Base-by-base conservation (phyloP, 2,329 filamentous ascomycete genomes). In the Fusarium graminum region DNA sequence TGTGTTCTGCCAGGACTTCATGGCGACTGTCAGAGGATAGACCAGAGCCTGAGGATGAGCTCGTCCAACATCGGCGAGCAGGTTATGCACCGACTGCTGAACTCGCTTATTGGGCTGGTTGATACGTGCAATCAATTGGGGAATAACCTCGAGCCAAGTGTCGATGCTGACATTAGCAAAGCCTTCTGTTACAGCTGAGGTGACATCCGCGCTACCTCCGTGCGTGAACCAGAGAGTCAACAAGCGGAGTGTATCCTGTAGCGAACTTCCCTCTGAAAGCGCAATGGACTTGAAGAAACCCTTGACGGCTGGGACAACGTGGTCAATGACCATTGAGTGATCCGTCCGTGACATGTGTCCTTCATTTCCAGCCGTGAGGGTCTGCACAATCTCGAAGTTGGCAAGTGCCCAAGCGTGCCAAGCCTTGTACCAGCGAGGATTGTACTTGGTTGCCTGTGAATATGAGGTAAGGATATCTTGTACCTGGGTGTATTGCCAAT, bases 401-500 rank as follows among this genome's bases (percentile, higher is more conserved):
- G 95, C 94, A 65, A 99, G 80, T 12, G 95, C 96, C 94, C 95
- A 99, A 0, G 95, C 92, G 79, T 99, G 95, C 95, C 95, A 99
- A 9, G 96, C 95, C 80, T 99, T 99, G 82, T 99, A 99, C 88
- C 94, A 99, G 63, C 90, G 89, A 32, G 93, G 90, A 76, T 99
- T 97, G 80, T 96, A 97, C 59, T 92, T 90, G 3, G 95, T 99
- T 2, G 96, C 96, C 59, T 94, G 90, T 17, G 90, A 89, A 77
- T 98, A 99, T 3, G 95, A 93, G n/a, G 88, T 86, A 25, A 99
- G 83, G 58, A 99, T 93, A 52, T 98, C 94, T 50, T 92, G 88
- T 6, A 97, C 92, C 68, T 92, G 90, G 10, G 92, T 90, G 65
- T 92, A 88, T 67, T 92, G 90, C 96, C 95, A 99, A 68, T 95